Base-by-base conservation (phyloP, 2,329 filamentous ascomycete species). In the Aspergillus novofumigatus region DNA sequence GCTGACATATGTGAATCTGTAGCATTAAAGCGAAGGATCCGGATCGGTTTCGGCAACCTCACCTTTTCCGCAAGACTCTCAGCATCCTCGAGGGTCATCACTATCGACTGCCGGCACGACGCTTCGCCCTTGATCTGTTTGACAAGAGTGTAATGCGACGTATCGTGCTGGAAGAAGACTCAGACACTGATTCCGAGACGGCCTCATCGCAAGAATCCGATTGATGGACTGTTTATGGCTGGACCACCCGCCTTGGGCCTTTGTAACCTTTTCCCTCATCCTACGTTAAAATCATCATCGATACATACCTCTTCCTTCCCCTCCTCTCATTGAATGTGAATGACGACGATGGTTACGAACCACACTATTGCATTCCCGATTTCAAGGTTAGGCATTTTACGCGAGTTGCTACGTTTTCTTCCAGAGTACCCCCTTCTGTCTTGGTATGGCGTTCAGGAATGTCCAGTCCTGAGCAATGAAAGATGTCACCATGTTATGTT, bases 71-170 rank as follows among this genome's bases (percentile, higher is more conserved):
- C 64, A 90, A 92, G 68, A 87, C 94, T 49, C 87, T 99, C 79
- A 84, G 85, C 8, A 81, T 97, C 51, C 81, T 99, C 58, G 92
- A 97, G 73, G 87, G 86, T 64, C 93, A 96, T 67, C 91, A 95
- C 70, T 97, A 94, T 74, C 85, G 92, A 23, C 82, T 99, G 2
- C 88, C 88, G 1, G 89, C 95, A 28, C 88, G 93, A 60, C 87
- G 93, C 49, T 92, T 96, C 75, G 89, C 96, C 38, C 87, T 97
- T 58, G 94, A 97, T 70, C 77, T 99, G 23, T 99, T 99, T 67
- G 93, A 97, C 68, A 94, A 93, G 75, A 87, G 85, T 58, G 90
- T 97, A 47, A 81, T 97, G 75, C 82, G 92, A 61, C 85, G 86
- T 62, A 90, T 97, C 59, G 89, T 99, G 11, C 86, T 96, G 57